Evolutionary conservation across 1,139 yeast genomes (phyloP).

Genomic region (Zhuliangozyma blackwelliae): DNA sequence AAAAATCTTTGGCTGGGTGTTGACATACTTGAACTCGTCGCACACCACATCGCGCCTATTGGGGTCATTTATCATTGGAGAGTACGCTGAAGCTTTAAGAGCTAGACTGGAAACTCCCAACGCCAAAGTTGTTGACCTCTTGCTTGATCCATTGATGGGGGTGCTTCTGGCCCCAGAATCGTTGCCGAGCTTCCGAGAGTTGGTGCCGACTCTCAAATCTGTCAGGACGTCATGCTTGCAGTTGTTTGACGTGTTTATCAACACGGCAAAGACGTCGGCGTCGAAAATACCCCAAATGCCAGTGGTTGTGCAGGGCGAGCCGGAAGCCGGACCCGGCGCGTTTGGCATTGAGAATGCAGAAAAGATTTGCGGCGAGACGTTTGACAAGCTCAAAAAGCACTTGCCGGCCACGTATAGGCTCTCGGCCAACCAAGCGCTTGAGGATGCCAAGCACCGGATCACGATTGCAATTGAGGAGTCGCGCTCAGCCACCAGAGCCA

Average conservation of each 20-base stretch:
- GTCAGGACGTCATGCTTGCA: conserved; percentile 87
- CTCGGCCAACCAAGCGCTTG: conserved; percentile 67
- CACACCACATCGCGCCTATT: conserved; percentile 81
- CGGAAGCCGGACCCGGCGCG: conserved; percentile 93
- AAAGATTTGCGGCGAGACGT: conserved; percentile 60
- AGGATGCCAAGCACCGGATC: conserved; percentile 74
- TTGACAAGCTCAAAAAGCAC: conserved; percentile 57
- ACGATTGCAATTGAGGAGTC: conserved; percentile 68
- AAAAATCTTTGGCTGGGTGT: conserved; percentile 37
- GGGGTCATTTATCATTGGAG: conserved; percentile 66
- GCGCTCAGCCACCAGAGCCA: conserved; percentile 44
- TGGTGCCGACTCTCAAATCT: conserved; percentile 81
- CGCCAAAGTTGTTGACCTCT: conserved; percentile 14
- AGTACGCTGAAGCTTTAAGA: conserved; percentile 50
- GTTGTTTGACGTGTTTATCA: conserved; percentile 70
- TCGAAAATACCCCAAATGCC: conserved; percentile 80
- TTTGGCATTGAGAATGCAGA: conserved; percentile 79
- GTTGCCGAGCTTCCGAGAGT: conserved; percentile 68
- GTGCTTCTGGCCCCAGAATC: conserved; percentile 40
- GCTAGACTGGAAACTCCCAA: conserved; percentile 12
- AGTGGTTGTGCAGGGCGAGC: conserved; percentile 87
- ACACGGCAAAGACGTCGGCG: conserved; percentile 70
- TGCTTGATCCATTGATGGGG: conserved; percentile 27
- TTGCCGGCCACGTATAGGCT: conserved; percentile 73
- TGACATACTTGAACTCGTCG: conserved; percentile 46